Evolutionary conservation across 2,329 filamentous ascomycete genomes (phyloP).

Genomic region (Hymenoscyphus scutula): DNA sequence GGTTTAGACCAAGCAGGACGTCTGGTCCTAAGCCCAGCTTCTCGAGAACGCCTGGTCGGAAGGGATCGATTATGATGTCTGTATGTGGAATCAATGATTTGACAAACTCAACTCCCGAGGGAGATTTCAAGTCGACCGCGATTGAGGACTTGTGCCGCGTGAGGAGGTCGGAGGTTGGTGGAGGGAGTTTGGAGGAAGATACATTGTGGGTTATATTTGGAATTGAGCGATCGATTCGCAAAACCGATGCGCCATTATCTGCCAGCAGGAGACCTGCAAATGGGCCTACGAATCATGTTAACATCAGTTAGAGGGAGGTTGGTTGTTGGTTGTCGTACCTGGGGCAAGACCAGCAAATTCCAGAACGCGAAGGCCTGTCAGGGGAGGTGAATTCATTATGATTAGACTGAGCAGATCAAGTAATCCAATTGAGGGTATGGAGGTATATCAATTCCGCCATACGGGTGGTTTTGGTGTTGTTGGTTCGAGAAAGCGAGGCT

Average conservation of each 20-base stretch:
- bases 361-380: constrained; percentile 59
- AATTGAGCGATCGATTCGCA: constrained; percentile 74
- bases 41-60: constrained; percentile 87
- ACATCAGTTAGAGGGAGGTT: not conserved
- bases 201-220: constrained; percentile 42
- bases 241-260: constrained; percentile 83
- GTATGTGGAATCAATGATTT: constrained; percentile 59
- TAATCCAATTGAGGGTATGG: constrained; percentile 11
- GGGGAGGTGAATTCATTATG: constrained; percentile 40
- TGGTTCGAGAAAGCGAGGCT: constrained; percentile 1
- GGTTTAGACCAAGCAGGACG: constrained; percentile 65
- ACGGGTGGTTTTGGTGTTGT: not conserved
- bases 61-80: constrained; percentile 90
- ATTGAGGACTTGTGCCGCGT: constrained; percentile 80
- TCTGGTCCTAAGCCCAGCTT: constrained; percentile 73
- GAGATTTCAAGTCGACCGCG: constrained; percentile 72
- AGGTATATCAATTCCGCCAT: not conserved
- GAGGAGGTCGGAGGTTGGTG: constrained; percentile 67
- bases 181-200: constrained; percentile 38
- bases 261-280: constrained; percentile 87
- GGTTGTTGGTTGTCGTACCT: constrained; percentile 39
- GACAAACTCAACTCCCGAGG: constrained; percentile 62
- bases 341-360: constrained; percentile 64
- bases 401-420: constrained; percentile 40
- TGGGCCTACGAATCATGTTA: constrained; percentile 55